Evolutionary conservation across 495 filamentous ascomycete species (phyloP).

Genomic region (Penicillium alfredii): DNA sequence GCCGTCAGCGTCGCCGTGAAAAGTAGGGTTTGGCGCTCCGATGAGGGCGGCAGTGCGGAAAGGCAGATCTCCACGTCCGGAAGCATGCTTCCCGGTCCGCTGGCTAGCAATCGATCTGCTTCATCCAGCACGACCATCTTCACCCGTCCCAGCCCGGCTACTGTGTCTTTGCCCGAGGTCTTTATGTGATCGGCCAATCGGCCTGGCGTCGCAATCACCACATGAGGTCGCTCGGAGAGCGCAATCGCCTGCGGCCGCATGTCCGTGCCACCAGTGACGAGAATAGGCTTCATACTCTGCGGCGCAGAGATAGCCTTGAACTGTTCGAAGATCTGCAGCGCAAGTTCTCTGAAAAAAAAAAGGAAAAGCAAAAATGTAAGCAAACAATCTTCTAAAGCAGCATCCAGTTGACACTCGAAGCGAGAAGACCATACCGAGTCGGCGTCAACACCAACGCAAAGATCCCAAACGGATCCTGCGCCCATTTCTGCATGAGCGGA

Average conservation of each 20-base stretch:
- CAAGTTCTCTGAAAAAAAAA: slow-evolving; percentile 60
- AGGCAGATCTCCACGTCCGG: slow-evolving; percentile 87
- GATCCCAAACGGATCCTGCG: slow-evolving; percentile 84
- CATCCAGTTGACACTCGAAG: background rate
- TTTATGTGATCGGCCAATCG: slow-evolving; percentile 90
- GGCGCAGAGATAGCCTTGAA: slow-evolving; percentile 84
- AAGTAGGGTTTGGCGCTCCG: slow-evolving; percentile 79
- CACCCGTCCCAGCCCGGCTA: slow-evolving; percentile 68
- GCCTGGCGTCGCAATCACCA: slow-evolving; percentile 93
- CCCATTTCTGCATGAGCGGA: slow-evolving; percentile 90
- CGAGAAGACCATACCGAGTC: slow-evolving; percentile 53
- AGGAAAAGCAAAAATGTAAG: background rate
- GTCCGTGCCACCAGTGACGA: slow-evolving; percentile 87
- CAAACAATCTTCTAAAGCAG: background rate
- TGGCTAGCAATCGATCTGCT: slow-evolving; percentile 81
- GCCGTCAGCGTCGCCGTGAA: slow-evolving; percentile 94
- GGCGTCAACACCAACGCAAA: slow-evolving; percentile 87
- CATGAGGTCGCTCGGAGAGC: slow-evolving; percentile 73
- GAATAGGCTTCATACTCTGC: slow-evolving; percentile 73
- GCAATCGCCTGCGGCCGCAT: slow-evolving; percentile 86
- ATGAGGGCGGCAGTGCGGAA: slow-evolving; percentile 62
- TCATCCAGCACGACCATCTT: slow-evolving; percentile 92
- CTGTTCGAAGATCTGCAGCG: slow-evolving; percentile 93
- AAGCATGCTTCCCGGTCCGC: slow-evolving; percentile 78
- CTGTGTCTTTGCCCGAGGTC: slow-evolving; percentile 83